These are phyloP conservation scores for Phaeoacremonium minimum DNA, from an alignment of 2,329 filamentous ascomycete genomes.

Conservation along the genomic window DNA sequence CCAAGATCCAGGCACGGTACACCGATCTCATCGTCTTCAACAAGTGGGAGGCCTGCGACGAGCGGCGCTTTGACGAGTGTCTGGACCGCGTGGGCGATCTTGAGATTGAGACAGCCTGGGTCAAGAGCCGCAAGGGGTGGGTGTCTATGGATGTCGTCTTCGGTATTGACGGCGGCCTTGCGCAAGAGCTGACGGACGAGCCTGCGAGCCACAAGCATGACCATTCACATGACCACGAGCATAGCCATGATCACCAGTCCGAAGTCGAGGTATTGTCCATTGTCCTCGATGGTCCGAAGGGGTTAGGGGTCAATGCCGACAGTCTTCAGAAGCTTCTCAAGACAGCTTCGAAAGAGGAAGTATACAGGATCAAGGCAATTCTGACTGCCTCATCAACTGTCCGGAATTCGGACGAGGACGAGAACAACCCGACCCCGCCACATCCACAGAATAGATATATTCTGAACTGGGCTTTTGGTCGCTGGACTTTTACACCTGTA, in stretches of 20 bases:
- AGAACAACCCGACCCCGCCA: constrained; percentile 23
- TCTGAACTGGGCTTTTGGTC: constrained; percentile 95
- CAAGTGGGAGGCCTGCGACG: constrained; percentile 79
- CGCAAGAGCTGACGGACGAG: constrained; percentile 45
- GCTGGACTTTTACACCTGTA: constrained; percentile 81
- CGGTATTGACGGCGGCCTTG: constrained; percentile 80
- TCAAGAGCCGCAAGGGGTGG: constrained; percentile 78
- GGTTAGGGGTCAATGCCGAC: constrained; percentile 46
- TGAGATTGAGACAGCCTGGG: constrained; percentile 75
- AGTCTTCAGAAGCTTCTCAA: constrained; percentile 65
- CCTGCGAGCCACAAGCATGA: constrained; percentile 32
- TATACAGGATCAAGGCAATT: constrained; percentile 87
- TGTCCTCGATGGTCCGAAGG: constrained; percentile 48
- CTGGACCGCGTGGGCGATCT: constrained; percentile 76
- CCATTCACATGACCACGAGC: constrained; percentile 31
- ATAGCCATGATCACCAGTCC: constrained; percentile 61
- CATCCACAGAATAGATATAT: constrained; percentile 61
- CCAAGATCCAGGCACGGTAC: constrained; percentile 80
- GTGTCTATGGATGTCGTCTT: constrained; percentile 78
- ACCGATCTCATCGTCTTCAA: constrained; percentile 90
- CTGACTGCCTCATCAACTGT: constrained; percentile 43
- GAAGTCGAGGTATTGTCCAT: constrained; percentile 91
- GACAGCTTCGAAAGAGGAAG: constrained; percentile 81
- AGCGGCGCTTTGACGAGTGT: constrained; percentile 71
- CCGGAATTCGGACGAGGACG: constrained; percentile 45